Conservation (phyloP, 192 early-diverging fungal genomes). For the Umbelopsis sp. region DNA sequence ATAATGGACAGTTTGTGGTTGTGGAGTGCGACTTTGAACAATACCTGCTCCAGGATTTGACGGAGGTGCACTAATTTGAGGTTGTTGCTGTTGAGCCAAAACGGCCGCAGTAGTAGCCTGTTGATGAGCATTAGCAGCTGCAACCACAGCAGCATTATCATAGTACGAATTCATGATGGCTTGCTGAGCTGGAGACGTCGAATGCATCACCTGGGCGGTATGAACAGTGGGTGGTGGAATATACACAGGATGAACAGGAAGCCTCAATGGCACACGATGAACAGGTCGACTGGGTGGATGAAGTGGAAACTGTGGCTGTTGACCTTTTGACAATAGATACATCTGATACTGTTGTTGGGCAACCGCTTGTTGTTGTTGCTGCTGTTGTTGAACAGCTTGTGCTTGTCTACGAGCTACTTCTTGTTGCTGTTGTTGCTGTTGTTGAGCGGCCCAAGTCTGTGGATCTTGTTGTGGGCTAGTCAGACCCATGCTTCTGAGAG, state of each 20-base stretch:
- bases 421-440: constrained; percentile 29
- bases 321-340: constrained; percentile 34
- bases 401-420: background rate
- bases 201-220: constrained; percentile 9
- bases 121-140: constrained; percentile 17
- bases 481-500: constrained; percentile 36
- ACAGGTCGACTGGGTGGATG: constrained; percentile 31
- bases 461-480: constrained; percentile 18
- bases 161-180: constrained; percentile 26
- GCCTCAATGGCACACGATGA: constrained; percentile 35
- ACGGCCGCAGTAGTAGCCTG: constrained; percentile 14
- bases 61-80: background rate
- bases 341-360: constrained; percentile 21
- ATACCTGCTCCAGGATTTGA: background rate
- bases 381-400: constrained; percentile 19
- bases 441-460: constrained; percentile 24
- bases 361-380: constrained; percentile 7
- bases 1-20: constrained; percentile 1
- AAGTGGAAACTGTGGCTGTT: constrained; percentile 35
- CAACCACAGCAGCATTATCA: constrained; percentile 12
- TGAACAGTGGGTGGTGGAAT: constrained; percentile 7
- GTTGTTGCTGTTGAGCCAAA: constrained; percentile 12
- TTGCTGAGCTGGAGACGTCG: constrained; percentile 13
- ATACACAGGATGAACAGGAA: constrained; percentile 37
- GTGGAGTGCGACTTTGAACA: constrained; percentile 5